Base-by-base conservation (phyloP, 2,329 filamentous ascomycete genomes). In the Blastomyces parvus region DNA sequence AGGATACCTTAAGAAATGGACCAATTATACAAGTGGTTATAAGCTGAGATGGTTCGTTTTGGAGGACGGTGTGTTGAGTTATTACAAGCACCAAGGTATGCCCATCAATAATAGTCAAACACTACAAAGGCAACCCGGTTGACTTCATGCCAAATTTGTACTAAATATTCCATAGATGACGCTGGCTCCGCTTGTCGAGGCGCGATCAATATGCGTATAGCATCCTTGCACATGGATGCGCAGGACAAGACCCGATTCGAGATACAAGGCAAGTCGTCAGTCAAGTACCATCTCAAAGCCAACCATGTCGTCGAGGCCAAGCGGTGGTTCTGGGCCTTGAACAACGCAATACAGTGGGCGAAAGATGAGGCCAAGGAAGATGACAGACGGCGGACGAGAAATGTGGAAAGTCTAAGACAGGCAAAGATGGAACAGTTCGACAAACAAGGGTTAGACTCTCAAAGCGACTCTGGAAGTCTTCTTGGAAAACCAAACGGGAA, bases 1-100 rank as follows among this genome's bases (percentile, higher is more conserved):
- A 79, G 94, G 94, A 7, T 99, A 97, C 74, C 81, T 99, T 63
- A 97, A 97, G 79, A 99, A 99, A 76, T 99, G 94, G 94, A 99
- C 94, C 58, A 99, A 99, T 74, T 99, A 99, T 74, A 92, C 93
- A 27, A 92, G 90, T 73, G 94, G 94, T 9, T 99, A 97, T 79
- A 96, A 99, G 78, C 77, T 99, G 67, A 84, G 94, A 65, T 99
- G 93, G 92, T 99, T 99, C 73, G 94, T 97, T 17, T 84, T 99
- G 9, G 94, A 99, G 74, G 94, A 99, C 73, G 94, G 94, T 14
- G 93, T 99, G 14, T 77, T 99, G 68, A 97, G 94, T 76, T 99
- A 99, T 79, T 99, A 97, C 80, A 99, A 99, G 78, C 91, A 97
- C 74, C 94, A 99, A 78, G 82, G 82, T 83, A 73, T 62, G 72